Evolutionary conservation across 805 yeast genomes (phyloP).

Genomic region (Yueomyces sp.): DNA sequence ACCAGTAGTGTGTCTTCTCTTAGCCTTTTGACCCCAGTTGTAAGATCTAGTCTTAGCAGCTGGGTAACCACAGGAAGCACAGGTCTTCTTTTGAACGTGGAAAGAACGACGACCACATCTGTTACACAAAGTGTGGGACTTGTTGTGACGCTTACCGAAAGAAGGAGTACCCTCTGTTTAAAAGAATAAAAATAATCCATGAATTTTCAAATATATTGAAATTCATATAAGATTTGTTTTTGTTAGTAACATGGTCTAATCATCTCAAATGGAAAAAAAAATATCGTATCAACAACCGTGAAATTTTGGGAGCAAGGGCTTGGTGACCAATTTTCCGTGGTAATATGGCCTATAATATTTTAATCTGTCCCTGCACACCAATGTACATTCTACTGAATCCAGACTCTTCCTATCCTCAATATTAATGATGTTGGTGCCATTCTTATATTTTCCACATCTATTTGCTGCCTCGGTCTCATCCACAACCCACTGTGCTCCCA

Average conservation of each 20-base stretch:
- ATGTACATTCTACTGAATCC: too few relatives aligned
- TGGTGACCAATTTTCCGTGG: too few relatives aligned
- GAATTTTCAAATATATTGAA: not conserved
- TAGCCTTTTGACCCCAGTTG: slow-evolving; percentile 99
- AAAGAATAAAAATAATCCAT: slow-evolving; percentile 21
- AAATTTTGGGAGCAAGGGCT: too few relatives aligned
- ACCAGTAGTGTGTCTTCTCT: slow-evolving; percentile 99
- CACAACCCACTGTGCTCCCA: too few relatives aligned
- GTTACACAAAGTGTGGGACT: slow-evolving; percentile 98
- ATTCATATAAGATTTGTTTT: not conserved
- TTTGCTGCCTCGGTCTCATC: too few relatives aligned
- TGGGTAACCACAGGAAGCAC: slow-evolving; percentile 99
- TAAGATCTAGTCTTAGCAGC: slow-evolving; percentile 95
- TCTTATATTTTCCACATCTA: too few relatives aligned
- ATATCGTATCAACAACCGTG: too few relatives aligned
- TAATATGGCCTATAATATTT: too few relatives aligned
- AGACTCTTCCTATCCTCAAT: too few relatives aligned
- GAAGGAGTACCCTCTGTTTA: slow-evolving; percentile 95
- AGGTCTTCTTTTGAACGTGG: slow-evolving; percentile 98
- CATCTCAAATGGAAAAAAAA: too few relatives aligned
- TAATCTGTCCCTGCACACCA: too few relatives aligned
- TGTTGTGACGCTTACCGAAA: slow-evolving; percentile 99
- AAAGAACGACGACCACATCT: slow-evolving; percentile 98
- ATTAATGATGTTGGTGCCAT: too few relatives aligned
- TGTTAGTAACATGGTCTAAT: not conserved